phyloP scores from a whole-genome alignment of 2,329 filamentous ascomycete genomes.

The Bipolaris victoriae region DNA sequence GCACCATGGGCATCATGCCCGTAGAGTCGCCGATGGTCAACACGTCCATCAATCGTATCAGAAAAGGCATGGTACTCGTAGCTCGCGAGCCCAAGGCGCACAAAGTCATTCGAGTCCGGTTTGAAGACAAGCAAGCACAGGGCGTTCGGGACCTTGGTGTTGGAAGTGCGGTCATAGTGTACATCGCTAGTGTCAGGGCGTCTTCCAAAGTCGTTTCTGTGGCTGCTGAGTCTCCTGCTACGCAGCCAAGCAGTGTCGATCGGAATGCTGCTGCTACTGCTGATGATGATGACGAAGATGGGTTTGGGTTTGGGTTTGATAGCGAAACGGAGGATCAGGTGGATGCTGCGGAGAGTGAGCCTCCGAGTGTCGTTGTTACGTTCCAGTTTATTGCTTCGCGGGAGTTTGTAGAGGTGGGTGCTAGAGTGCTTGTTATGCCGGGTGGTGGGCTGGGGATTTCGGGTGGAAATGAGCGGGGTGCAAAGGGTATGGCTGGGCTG shows the following conservation, averaged over 20 bases:
- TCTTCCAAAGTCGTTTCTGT: slow-evolving; percentile 73
- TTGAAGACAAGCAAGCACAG: slow-evolving; percentile 59
- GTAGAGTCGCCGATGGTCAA: slow-evolving; percentile 34
- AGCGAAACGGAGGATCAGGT: slow-evolving; percentile 52
- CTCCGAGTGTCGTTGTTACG: slow-evolving; percentile 57
- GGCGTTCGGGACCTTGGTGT: slow-evolving; percentile 68
- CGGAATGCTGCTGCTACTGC: slow-evolving; percentile 16
- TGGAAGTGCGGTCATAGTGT: slow-evolving; percentile 78
- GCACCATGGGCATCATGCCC: slow-evolving; percentile 78
- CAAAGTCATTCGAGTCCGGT: slow-evolving; percentile 65
- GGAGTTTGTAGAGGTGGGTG: slow-evolving; percentile 76
- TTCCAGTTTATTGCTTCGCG: slow-evolving; percentile 72
- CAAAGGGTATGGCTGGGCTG: slow-evolving; percentile 62
- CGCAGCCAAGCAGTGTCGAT: background rate
- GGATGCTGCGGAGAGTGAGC: slow-evolving; percentile 12
- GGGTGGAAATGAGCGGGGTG: slow-evolving; percentile 60
- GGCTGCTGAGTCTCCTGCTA: slow-evolving; percentile 14
- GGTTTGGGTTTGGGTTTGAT: slow-evolving; percentile 61
- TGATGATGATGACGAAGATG: slow-evolving; percentile 29
- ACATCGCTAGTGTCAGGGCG: slow-evolving; percentile 84
- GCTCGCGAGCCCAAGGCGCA: slow-evolving; percentile 62
- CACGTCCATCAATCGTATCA: slow-evolving; percentile 51
- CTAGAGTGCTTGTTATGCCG: slow-evolving; percentile 73
- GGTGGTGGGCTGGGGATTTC: slow-evolving; percentile 67
- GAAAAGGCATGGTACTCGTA: slow-evolving; percentile 83